Evolutionary conservation across 805 yeast species (phyloP).

Genomic region (Lachancea nothofagi): DNA sequence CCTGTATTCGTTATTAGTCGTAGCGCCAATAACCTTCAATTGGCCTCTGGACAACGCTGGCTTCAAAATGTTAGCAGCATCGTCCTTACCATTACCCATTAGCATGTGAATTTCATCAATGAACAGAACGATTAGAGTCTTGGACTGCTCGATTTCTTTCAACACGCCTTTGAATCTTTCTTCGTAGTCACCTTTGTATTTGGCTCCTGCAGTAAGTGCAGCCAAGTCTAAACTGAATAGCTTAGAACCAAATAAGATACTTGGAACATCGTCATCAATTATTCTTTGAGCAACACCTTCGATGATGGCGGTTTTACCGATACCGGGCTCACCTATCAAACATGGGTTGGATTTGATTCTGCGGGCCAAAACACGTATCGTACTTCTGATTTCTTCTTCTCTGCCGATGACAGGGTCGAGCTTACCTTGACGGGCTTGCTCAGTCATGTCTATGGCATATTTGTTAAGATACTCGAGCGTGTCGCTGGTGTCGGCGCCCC

Average conservation of each 20-base stretch:
- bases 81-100: conserved; percentile 98
- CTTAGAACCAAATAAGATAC: conserved; percentile 72
- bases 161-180: conserved; percentile 96
- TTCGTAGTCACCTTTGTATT: conserved; percentile 97
- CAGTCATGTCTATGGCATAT: conserved; percentile 92
- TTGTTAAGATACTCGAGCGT: conserved; percentile 78
- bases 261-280: conserved; percentile 91
- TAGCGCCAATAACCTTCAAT: conserved; percentile 97
- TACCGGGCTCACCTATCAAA: conserved; percentile 98
- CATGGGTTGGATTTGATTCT: conserved; percentile 96
- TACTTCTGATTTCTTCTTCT: conserved; percentile 95
- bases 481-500: conserved; percentile 87
- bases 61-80: conserved; percentile 92
- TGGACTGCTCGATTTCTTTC: conserved; percentile 85
- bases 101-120: conserved; percentile 98
- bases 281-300: conserved; percentile 99
- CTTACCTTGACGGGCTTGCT: conserved; percentile 87
- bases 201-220: conserved; percentile 97
- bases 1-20: conserved; percentile 91
- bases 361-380: conserved; percentile 92
- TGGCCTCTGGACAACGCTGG: conserved; percentile 97
- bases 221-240: conserved; percentile 90
- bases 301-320: conserved; percentile 95
- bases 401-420: conserved; percentile 98
- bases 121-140: conserved; percentile 80